These are phyloP conservation scores for Saturnispora diversa DNA, from an alignment of 805 yeast species.

Conservation along the genomic window DNA sequence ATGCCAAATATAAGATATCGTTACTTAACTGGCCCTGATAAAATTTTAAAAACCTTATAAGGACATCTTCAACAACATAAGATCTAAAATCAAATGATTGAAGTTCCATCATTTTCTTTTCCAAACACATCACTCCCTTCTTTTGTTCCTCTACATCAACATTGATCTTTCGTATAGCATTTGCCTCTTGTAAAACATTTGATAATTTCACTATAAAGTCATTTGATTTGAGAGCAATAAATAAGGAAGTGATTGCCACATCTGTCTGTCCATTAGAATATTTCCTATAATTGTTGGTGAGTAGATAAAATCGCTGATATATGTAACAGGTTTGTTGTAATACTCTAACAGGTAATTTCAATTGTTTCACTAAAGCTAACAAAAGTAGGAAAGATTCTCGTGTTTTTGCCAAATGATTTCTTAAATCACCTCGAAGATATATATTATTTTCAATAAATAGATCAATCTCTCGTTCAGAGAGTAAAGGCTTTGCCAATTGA, in stretches of 20 bases:
- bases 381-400: constrained; percentile 44
- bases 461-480: constrained; percentile 25
- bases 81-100: constrained; percentile 74
- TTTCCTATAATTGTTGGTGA: constrained; percentile 47
- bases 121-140: constrained; percentile 49
- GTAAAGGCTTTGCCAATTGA: constrained; percentile 31
- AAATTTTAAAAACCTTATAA: constrained; percentile 52
- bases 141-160: constrained; percentile 45
- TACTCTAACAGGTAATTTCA: constrained; percentile 64
- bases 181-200: constrained; percentile 49
- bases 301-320: constrained; percentile 62
- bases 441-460: constrained; percentile 17
- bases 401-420: constrained; percentile 21
- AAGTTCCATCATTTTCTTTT: constrained; percentile 66
- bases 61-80: constrained; percentile 56
- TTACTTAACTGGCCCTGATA: constrained; percentile 19
- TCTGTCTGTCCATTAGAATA: constrained; percentile 40
- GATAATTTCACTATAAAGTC: constrained; percentile 73
- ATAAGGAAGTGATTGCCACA: constrained; percentile 60
- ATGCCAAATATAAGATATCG: constrained; percentile 46
- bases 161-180: constrained; percentile 24
- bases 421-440: constrained; percentile 17
- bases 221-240: constrained; percentile 69
- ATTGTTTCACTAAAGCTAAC: constrained; percentile 41
- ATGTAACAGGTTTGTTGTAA: constrained; percentile 64